These are phyloP conservation scores for Blastobotrys malaysiensis DNA, from an alignment of 1,139 yeast genomes.

Conservation along the genomic window DNA sequence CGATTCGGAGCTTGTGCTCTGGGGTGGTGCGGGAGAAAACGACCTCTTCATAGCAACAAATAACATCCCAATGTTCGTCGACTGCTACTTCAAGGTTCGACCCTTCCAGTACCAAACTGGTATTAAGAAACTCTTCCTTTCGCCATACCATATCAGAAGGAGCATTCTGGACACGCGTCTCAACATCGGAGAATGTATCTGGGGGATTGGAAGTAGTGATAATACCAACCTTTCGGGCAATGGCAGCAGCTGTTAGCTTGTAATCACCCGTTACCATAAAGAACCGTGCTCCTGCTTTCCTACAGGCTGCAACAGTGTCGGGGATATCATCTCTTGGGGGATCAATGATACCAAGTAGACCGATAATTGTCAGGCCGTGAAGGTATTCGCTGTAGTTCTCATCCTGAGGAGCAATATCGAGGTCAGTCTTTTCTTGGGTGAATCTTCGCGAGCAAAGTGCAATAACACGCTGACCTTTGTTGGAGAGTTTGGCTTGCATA, in stretches of 20 bases:
- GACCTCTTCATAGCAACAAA: conserved; percentile 37
- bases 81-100: conserved; percentile 36
- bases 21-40: conserved; percentile 53
- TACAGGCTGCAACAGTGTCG: conserved; percentile 36
- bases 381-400: not conserved
- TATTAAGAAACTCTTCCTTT: not conserved
- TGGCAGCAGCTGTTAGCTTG: conserved; percentile 47
- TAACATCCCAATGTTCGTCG: conserved; percentile 42
- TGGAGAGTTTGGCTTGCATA: conserved; percentile 3
- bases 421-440: not conserved
- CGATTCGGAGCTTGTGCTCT: conserved; percentile 47
- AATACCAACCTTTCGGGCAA: conserved; percentile 39
- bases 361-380: conserved; percentile 33
- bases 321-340: conserved; percentile 46
- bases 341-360: conserved; percentile 46
- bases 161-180: conserved; percentile 25
- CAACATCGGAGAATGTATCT: not conserved
- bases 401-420: not conserved
- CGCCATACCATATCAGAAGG: not conserved
- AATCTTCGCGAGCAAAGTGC: conserved; percentile 35
- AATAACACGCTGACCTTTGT: conserved; percentile 42
- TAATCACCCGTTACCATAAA: conserved; percentile 55
- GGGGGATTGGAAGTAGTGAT: not conserved
- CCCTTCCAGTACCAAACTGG: conserved; percentile 38
- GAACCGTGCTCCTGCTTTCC: conserved; percentile 45